These are phyloP conservation scores for Acorus gramineus DNA, from an alignment of 106 monocot genomes.

Conservation along the genomic window DNA sequence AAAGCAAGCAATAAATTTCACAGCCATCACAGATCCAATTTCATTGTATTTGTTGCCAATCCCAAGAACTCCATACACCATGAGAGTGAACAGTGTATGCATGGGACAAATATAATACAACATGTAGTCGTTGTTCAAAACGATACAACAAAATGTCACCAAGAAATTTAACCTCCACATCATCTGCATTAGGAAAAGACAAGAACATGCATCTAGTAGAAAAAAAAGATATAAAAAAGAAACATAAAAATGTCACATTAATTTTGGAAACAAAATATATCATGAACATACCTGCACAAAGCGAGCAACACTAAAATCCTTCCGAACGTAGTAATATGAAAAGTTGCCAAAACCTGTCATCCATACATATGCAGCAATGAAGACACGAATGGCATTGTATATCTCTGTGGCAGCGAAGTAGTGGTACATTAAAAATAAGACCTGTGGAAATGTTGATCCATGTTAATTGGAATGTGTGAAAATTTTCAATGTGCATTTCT, in stretches of 20 bases:
- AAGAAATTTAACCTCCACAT: slow-evolving; percentile 98
- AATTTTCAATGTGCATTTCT: no score
- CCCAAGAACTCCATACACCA: slow-evolving; percentile 90
- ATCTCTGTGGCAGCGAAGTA: slow-evolving; percentile 91
- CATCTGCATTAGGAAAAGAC: slow-evolving; percentile 58
- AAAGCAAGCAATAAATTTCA: slow-evolving; percentile 64
- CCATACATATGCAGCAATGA: slow-evolving; percentile 95
- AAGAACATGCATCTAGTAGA: background rate
- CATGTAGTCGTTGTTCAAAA: slow-evolving; percentile 95
- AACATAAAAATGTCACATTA: background rate
- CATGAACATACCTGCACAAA: slow-evolving; percentile 61
- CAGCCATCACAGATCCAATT: slow-evolving; percentile 64
- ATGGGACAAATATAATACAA: slow-evolving; percentile 97
- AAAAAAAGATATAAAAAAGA: background rate
- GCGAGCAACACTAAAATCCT: slow-evolving; percentile 84
- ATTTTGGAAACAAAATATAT: slow-evolving; percentile 1
- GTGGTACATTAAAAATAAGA: slow-evolving; percentile 94
- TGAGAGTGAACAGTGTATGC: slow-evolving; percentile 96
- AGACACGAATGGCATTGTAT: slow-evolving; percentile 92
- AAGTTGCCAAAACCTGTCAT: slow-evolving; percentile 99
- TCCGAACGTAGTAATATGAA: slow-evolving; percentile 86
- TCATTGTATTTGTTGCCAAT: slow-evolving; percentile 94
- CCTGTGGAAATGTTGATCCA: slow-evolving; percentile 24
- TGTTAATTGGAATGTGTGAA: background rate
- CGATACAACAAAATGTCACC: slow-evolving; percentile 78